A percentile compares a stretch with the other conserved stretches of the same genome.
Conservation (phyloP, 2,329 filamentous ascomycete species). For the Fusarium sp. region DNA sequence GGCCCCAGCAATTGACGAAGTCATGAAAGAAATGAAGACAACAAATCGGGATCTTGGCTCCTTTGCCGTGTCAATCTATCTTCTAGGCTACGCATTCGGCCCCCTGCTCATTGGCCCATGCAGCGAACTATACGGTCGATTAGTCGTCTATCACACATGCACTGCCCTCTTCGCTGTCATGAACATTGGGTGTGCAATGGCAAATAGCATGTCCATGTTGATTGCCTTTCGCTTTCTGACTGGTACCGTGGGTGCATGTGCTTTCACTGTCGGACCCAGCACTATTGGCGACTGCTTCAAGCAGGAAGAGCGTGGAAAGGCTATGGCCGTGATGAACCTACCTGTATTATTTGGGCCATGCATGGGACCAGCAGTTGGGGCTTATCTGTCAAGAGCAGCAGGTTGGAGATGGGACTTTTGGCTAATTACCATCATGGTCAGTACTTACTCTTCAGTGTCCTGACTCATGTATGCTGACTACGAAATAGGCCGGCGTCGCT, state of each 20-base stretch:
- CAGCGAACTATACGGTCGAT: conserved; percentile 61
- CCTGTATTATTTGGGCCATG: neutral
- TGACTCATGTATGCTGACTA: neutral
- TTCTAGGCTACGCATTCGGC: conserved; percentile 64
- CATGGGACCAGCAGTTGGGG: neutral
- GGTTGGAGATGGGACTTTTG: conserved; percentile 1
- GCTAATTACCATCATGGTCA: neutral
- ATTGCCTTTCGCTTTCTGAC: conserved; percentile 71
- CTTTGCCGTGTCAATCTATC: conserved; percentile 39
- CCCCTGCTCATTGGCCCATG: conserved; percentile 60
- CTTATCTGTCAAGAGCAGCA: neutral
- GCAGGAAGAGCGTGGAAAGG: neutral
- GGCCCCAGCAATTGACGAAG: conserved; percentile 19
- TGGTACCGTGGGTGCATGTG: conserved; percentile 67
- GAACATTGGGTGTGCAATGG: conserved; percentile 20
- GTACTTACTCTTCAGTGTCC: neutral
- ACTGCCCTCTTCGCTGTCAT: conserved; percentile 43
- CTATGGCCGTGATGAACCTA: neutral
- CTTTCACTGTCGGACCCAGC: conserved; percentile 58
- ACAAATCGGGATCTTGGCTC: conserved; percentile 36
- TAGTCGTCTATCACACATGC: conserved; percentile 57
- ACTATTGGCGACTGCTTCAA: conserved; percentile 1
- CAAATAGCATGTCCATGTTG: conserved; percentile 59
- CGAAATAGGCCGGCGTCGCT: neutral
- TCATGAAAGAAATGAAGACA: conserved; percentile 19